These are phyloP conservation scores for Parachlorella kessleri DNA, from an alignment of 139 green algal genomes.

Conservation along the genomic window DNA sequence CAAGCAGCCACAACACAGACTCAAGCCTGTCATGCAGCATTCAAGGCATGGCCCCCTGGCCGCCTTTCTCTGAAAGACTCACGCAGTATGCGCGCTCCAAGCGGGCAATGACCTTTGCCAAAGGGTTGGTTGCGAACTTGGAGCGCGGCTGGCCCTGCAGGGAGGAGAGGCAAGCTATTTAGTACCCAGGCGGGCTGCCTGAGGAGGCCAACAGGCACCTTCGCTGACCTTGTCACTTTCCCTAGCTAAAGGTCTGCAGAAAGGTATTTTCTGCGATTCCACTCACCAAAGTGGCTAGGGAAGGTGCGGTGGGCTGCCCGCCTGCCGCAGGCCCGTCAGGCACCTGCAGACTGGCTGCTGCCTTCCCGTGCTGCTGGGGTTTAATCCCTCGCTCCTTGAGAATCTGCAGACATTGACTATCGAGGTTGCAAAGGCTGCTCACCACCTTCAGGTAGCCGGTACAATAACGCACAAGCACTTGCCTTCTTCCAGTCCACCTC, in stretches of 20 bases:
- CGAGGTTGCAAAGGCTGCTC: not conserved
- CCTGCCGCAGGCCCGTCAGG: too few relatives aligned
- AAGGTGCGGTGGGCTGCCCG: too few relatives aligned
- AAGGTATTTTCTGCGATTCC: too few relatives aligned
- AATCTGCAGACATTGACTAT: not conserved
- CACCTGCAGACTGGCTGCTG: not conserved
- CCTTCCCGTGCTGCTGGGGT: not conserved
- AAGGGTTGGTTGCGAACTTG: not conserved
- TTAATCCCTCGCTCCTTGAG: not conserved
- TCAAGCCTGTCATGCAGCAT: too few relatives aligned
- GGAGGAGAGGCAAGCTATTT: not conserved
- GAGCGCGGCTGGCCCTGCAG: not conserved
- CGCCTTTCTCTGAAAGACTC: too few relatives aligned
- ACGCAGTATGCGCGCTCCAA: not conserved
- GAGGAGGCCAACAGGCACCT: not conserved
- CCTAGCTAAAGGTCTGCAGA: too few relatives aligned
- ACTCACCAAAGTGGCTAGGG: too few relatives aligned
- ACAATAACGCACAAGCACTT: too few relatives aligned
- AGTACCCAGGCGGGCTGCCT: not conserved
- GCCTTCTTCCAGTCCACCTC: slow-evolving; percentile 28
- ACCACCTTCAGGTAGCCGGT: too few relatives aligned
- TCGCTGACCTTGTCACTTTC: not conserved
- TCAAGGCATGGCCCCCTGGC: too few relatives aligned
- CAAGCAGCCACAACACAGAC: too few relatives aligned
- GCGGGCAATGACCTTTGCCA: not conserved